These are phyloP conservation scores for Epichloe baconii DNA, from an alignment of 2,329 filamentous ascomycete species.

Conservation along the genomic window DNA sequence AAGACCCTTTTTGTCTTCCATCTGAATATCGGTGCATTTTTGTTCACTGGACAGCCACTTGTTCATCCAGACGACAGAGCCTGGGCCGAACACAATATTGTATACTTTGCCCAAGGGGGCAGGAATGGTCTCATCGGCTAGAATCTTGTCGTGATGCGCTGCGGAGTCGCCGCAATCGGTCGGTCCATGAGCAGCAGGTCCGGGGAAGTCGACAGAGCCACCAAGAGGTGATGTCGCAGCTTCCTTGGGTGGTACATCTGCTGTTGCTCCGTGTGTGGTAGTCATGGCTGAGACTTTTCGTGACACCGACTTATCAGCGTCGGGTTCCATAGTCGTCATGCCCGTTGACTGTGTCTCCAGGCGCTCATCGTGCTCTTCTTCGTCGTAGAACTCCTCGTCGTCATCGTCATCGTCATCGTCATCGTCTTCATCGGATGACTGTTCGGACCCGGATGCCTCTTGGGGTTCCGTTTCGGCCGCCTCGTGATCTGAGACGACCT, in stretches of 20 bases:
- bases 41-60: conserved; percentile 80
- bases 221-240: conserved; percentile 25
- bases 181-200: conserved; percentile 65
- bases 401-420: conserved; percentile 49
- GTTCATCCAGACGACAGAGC: conserved; percentile 67
- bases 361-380: conserved; percentile 68
- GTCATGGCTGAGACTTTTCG: conserved; percentile 57
- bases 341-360: conserved; percentile 41
- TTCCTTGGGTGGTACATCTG: conserved; percentile 33
- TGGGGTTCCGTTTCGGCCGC: conserved; percentile 24
- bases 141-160: conserved; percentile 69
- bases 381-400: conserved; percentile 64
- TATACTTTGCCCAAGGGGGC: conserved; percentile 90
- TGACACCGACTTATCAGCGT: conserved; percentile 47
- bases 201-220: conserved; percentile 58
- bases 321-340: conserved; percentile 28
- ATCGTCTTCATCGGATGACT: conserved; percentile 52
- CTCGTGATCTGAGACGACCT: conserved; percentile 43
- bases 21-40: conserved; percentile 76
- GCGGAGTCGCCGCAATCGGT: conserved; percentile 74
- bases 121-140: conserved; percentile 75
- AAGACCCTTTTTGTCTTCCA: conserved; percentile 73
- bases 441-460: conserved; percentile 44
- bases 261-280: conserved; percentile 28
- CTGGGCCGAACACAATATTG: conserved; percentile 71